Evolutionary conservation across 225 moss, liverwort and hornwort species (phyloP).

Genomic region (Neckera pumila): DNA sequence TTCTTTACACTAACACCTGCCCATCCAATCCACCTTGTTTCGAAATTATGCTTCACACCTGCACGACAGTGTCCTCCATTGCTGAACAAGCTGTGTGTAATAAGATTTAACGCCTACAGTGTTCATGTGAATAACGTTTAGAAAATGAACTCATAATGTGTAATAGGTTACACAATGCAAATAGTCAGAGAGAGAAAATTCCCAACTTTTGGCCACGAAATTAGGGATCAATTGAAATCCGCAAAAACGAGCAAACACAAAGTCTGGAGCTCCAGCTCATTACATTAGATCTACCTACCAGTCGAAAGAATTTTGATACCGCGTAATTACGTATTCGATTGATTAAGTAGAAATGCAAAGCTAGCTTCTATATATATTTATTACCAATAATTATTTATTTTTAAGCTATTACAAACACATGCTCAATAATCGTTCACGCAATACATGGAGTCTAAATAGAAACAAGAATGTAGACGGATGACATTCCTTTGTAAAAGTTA

Average conservation of each 20-base stretch:
- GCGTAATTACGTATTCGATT: not conserved
- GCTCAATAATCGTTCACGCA: not conserved
- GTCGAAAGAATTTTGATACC: not conserved
- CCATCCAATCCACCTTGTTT: conserved; percentile 99
- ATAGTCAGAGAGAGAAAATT: not conserved
- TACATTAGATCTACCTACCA: not conserved
- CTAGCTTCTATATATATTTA: not conserved
- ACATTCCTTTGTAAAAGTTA: not conserved
- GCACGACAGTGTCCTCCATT: conserved; percentile 21
- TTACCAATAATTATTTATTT: not conserved
- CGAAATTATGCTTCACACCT: conserved; percentile 95
- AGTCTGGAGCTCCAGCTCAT: not conserved
- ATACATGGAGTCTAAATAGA: not conserved
- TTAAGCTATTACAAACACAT: not conserved
- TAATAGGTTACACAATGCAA: not conserved
- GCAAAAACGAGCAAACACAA: not conserved
- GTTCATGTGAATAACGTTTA: not conserved
- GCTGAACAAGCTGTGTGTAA: conserved; percentile 9
- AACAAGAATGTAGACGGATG: not conserved
- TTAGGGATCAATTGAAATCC: not conserved
- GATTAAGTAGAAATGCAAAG: not conserved
- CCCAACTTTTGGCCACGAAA: not conserved
- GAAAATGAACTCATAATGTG: not conserved
- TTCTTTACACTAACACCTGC: conserved; percentile 81
- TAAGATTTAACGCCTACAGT: not conserved